phyloP scores from a whole-genome alignment of 164 flowering plant genomes.

The Magnolia sinica region DNA sequence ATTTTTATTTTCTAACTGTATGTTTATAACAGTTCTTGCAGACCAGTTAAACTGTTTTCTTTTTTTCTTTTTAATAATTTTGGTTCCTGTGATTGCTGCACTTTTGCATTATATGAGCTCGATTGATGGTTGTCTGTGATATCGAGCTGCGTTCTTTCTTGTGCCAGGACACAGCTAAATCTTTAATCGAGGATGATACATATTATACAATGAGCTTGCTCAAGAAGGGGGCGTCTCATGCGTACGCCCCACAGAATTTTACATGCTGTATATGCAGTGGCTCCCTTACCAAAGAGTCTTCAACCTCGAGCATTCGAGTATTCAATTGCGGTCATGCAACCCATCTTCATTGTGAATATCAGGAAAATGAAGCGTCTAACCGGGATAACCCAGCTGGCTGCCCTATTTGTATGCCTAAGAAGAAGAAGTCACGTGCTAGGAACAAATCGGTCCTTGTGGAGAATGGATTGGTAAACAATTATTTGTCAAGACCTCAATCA shows the following conservation, averaged over 20 bases:
- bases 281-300: slow-evolving; percentile 45
- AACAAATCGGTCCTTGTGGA: slow-evolving; percentile 43
- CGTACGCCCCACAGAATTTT: slow-evolving; percentile 69
- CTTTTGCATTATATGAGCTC: background rate
- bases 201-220: slow-evolving; percentile 86
- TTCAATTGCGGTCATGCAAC: slow-evolving; percentile 90
- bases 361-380: slow-evolving; percentile 43
- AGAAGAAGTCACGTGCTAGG: slow-evolving; percentile 47
- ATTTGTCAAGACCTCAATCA: slow-evolving; percentile 37
- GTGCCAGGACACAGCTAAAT: slow-evolving; percentile 85
- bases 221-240: slow-evolving; percentile 90
- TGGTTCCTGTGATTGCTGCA: background rate
- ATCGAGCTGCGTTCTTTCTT: background rate
- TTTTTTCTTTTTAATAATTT: background rate
- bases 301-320: slow-evolving; percentile 52
- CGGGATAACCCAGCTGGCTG: slow-evolving; percentile 51
- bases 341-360: slow-evolving; percentile 74
- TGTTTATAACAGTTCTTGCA: no score
- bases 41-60: background rate
- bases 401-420: slow-evolving; percentile 85
- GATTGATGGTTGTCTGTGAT: background rate
- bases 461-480: slow-evolving; percentile 46
- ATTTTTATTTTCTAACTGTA: no score
- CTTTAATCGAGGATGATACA: slow-evolving; percentile 89
- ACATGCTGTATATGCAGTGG: slow-evolving; percentile 73